phyloP scores from a whole-genome alignment of 768 basidiomycete species.

The Tremella yokohamensis region DNA sequence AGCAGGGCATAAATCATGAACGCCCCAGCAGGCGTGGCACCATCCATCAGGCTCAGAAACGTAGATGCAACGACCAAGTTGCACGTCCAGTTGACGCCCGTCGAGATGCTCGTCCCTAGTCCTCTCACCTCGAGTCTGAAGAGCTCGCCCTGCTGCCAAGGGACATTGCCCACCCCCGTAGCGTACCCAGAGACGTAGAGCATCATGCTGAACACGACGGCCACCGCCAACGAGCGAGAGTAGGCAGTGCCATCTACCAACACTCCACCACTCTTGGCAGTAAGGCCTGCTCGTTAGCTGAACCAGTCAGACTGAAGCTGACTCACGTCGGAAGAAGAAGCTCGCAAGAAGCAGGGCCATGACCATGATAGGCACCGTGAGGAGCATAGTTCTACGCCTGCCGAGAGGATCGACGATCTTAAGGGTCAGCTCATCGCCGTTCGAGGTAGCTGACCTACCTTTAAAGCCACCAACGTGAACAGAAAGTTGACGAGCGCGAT shows the following conservation, averaged over 20 bases:
- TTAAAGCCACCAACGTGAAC: constrained; percentile 69
- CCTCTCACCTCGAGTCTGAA: constrained; percentile 77
- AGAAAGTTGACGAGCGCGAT: constrained; percentile 74
- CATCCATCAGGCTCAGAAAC: constrained; percentile 72
- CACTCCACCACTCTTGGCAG: constrained; percentile 56
- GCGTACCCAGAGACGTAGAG: constrained; percentile 79
- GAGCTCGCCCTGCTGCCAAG: constrained; percentile 83
- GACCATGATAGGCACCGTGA: constrained; percentile 70
- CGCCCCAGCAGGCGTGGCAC: constrained; percentile 69
- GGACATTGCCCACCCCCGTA: constrained; percentile 71
- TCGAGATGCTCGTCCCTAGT: constrained; percentile 69
- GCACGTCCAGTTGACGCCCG: constrained; percentile 67
- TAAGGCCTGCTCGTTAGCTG: constrained; percentile 1
- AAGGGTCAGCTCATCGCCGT: constrained; percentile 41
- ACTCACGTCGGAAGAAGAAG: constrained; percentile 65
- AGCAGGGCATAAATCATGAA: constrained; percentile 74
- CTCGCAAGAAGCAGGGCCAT: constrained; percentile 63
- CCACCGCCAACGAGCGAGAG: constrained; percentile 61
- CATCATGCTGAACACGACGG: constrained; percentile 77
- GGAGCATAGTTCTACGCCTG: constrained; percentile 66
- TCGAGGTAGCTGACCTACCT: constrained; percentile 15
- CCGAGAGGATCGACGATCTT: constrained; percentile 68
- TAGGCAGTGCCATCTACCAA: constrained; percentile 63
- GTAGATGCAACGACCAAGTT: constrained; percentile 76
- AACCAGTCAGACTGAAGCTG: neutral